Conservation (phyloP, 1,284 basidiomycete species). For the Mycena sp. region DNA sequence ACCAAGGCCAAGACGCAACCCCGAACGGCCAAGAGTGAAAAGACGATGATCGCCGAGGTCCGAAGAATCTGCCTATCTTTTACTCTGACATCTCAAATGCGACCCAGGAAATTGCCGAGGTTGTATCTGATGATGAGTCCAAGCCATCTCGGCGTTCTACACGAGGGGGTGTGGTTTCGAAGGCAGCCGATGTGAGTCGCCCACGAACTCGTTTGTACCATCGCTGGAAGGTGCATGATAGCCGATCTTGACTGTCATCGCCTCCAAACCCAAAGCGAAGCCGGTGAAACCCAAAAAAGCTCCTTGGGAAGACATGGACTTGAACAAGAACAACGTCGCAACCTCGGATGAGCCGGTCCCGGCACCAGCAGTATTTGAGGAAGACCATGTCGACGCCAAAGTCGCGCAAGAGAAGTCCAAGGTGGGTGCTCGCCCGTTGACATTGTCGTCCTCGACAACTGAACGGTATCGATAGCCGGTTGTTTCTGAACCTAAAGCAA, state of each 20-base stretch:
- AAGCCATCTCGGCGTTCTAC: slow-evolving; percentile 10
- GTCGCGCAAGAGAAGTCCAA: no score
- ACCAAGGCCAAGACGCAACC: slow-evolving; percentile 9
- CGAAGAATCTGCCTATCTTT: not conserved
- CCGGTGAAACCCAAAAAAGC: slow-evolving; percentile 24
- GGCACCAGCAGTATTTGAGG: slow-evolving; percentile 4
- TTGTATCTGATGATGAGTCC: slow-evolving; percentile 7
- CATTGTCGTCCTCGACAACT: no score
- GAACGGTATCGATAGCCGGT: no score
- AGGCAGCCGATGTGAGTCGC: slow-evolving; percentile 1
- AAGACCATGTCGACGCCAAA: slow-evolving; percentile 15
- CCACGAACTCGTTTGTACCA: not conserved
- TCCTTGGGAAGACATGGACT: slow-evolving; percentile 32
- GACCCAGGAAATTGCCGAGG: not conserved
- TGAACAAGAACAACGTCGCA: slow-evolving; percentile 9
- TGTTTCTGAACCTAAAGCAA: no score
- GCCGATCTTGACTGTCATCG: slow-evolving; percentile 1
- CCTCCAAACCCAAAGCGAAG: slow-evolving; percentile 15
- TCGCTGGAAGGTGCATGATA: not conserved
- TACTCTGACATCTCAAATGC: not conserved
- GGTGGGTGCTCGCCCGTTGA: no score
- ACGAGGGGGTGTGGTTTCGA: not conserved
- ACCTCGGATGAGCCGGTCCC: not conserved
- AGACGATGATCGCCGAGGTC: not conserved
- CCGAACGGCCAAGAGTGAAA: not conserved